Base-by-base conservation (phyloP, 768 basidiomycete species). In the Mycena maculata region DNA sequence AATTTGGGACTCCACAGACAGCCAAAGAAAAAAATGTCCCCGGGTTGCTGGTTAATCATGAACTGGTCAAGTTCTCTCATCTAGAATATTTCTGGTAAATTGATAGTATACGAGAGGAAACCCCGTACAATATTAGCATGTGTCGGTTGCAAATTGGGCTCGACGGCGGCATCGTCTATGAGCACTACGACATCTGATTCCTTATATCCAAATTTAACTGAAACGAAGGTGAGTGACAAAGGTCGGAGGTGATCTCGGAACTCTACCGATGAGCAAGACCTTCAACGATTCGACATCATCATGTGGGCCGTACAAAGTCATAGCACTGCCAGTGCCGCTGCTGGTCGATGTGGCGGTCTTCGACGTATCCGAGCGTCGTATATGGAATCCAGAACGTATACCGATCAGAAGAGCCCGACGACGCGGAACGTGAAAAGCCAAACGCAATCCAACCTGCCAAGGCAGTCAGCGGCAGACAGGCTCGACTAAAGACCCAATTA, bases 31-130 rank as follows among this genome's bases (percentile, higher is more conserved):
- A 41, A 56, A 41, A 56, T 42, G 27, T 56, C 54, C 27, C 54
- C 54, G 16, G 54, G 36, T 36, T 28, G 18, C 39, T 56, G 54
- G 18, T 56, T 23, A 39, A 42, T 4, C 20, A 38, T 56, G 15
- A 56, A 56, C 27, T 28, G 27, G 11, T 56, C 54, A 5, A 56
- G 54, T 13, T 56, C 54, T 20, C 54, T 56, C 54, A 56, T 56
- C 54, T 56, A 15, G 22, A 23, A 48, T 22, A 18, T 3, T 28
- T 41, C 23, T 27, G 38, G 11, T 9, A 15, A 42, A 18, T 18
- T 6, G 22, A 41, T 55, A 13, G 16, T 13, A 8, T n/a, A n/a
- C n/a, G 38, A 20, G 11, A 28, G 18, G 23, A 48, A 16, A 56
- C 6, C n/a, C 18, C 54, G 27, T 25, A 42, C 54, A 42, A 56